These are phyloP conservation scores for Cercospora sp. DNA, from an alignment of 2,329 filamentous ascomycete species.

Conservation along the genomic window DNA sequence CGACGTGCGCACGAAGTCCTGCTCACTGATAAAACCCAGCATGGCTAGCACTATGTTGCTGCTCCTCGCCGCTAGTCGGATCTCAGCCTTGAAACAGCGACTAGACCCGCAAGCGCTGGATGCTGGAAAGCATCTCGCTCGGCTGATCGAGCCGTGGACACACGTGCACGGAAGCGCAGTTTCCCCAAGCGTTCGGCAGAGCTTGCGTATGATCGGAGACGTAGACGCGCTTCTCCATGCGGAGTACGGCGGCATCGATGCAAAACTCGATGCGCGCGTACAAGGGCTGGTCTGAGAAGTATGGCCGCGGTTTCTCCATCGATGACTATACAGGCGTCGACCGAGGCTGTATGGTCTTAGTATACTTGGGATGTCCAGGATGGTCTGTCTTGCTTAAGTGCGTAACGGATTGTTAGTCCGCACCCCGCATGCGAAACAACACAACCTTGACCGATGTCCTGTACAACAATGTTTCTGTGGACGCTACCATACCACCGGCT, in stretches of 20 bases:
- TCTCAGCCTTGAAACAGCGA: slow-evolving; percentile 13
- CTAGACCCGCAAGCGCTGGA: slow-evolving; percentile 1
- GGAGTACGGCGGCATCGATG: not conserved
- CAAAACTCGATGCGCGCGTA: not conserved
- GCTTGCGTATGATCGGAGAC: slow-evolving; percentile 19
- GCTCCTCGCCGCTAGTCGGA: slow-evolving; percentile 16
- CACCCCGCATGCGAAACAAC: not conserved
- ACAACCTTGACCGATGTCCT: not conserved
- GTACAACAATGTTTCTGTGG: not conserved
- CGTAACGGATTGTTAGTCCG: not conserved
- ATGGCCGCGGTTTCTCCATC: not conserved
- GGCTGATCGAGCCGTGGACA: slow-evolving; percentile 18
- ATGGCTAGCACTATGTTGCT: slow-evolving; percentile 23
- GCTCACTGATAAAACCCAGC: not conserved
- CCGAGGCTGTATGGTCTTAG: not conserved
- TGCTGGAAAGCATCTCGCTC: slow-evolving; percentile 8
- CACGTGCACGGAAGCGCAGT: slow-evolving; percentile 13
- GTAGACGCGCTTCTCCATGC: slow-evolving; percentile 12
- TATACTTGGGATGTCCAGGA: not conserved
- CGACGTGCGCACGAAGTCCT: too few species aligned
- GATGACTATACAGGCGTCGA: not conserved
- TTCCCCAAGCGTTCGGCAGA: slow-evolving; percentile 19
- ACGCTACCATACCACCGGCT: not conserved
- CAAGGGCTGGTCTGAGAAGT: not conserved
- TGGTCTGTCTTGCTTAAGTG: not conserved